phyloP scores from a whole-genome alignment of 495 filamentous ascomycete genomes.

The Neurospora sp. region DNA sequence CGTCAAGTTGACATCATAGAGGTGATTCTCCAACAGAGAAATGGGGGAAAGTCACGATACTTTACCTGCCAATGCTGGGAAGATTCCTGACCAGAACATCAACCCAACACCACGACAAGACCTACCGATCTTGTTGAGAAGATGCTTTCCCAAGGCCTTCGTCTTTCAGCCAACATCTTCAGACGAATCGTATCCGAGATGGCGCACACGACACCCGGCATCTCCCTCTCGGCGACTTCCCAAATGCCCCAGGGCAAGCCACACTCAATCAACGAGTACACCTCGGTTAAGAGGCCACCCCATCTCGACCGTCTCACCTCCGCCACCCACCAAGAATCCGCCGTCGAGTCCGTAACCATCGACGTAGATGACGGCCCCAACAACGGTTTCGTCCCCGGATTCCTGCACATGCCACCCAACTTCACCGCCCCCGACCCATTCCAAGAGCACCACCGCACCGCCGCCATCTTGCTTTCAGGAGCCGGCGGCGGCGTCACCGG shows the following conservation, averaged over 20 bases:
- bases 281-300: slow-evolving; percentile 1
- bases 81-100: background rate
- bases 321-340: background rate
- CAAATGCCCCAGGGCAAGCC: background rate
- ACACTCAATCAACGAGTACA: slow-evolving; percentile 10
- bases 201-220: background rate
- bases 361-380: slow-evolving; percentile 7
- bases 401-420: slow-evolving; percentile 16
- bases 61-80: background rate
- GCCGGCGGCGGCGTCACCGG: slow-evolving; percentile 37
- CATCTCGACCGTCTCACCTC: slow-evolving; percentile 10
- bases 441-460: slow-evolving; percentile 16
- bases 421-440: background rate
- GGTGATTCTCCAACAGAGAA: background rate
- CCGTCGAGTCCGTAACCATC: slow-evolving; percentile 8
- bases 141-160: background rate
- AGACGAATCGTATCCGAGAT: background rate
- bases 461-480: slow-evolving; percentile 33
- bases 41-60: background rate
- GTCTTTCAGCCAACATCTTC: background rate
- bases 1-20: background rate
- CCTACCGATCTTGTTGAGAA: background rate
- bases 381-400: slow-evolving; percentile 11
- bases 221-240: background rate
- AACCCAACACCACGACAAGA: background rate